Base-by-base conservation (phyloP, 768 basidiomycete genomes). In the Rhizopogon sp. region DNA sequence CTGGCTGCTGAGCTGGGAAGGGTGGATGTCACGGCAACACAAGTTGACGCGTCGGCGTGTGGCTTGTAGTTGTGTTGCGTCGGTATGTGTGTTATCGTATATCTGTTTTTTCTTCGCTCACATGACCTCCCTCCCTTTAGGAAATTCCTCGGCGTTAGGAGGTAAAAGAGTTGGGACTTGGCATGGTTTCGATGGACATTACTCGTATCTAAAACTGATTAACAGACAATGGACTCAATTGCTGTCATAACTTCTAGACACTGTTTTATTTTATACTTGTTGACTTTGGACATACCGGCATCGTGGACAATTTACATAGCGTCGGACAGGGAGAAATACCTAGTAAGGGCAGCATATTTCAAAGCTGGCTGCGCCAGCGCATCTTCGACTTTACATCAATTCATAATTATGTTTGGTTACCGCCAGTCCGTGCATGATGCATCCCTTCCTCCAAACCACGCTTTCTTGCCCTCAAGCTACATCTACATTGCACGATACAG, bases 1-100 rank as follows among this genome's bases (percentile, higher is more conserved):
- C 50, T 56, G 25, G 66, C 68, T 4, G 22, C 0, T 0, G 9
- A 13, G 7, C 20, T 47, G 2, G 68, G 68, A 0, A 64, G 60
- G 50, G 57, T 70, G 13, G 2, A 54, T 25, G 64, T 70, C 35
- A 13, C 62, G 9, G 29, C 50, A 6, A 13, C n/a, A 17, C 51
- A 50, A 40, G 57, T 49, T 6, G 43, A 28, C 29, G 39, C n/a
- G 5, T 42, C 40, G n/a, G 25, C 5, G 10, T 59, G 58, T 37
- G 20, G 41, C 14, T 29, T 59, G 50, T 53, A 54, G n/a, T 10
- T 22, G 28, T 14, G 14, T 37, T n/a, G 33, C 8, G 7, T 29
- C 7, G 46, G 46, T 47, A 47, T 20, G 46, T 47, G 8, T 47
- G 11, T 6, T 14, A 2, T 33, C 33, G 17, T 17, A 14, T 0